Evolutionary conservation across 1,284 basidiomycete species (phyloP), one percentile per base, ranked within the genome.

Genomic region (Puccinia hordei): DNA sequence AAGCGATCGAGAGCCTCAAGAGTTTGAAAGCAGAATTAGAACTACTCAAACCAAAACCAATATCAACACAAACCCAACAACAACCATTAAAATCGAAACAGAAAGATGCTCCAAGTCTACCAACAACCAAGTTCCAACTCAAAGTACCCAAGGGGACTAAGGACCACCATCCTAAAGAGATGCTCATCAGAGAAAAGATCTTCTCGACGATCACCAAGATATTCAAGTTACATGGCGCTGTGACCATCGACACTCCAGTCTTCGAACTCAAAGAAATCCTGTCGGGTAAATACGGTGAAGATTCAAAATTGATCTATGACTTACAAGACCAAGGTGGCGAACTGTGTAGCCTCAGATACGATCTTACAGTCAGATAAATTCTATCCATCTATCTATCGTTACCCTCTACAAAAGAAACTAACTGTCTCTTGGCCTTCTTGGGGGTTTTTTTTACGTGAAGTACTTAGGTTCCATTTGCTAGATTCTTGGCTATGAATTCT

Each of bases 241-340:
- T 91, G 81, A 95, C 93, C 0, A 86, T 85, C 82, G 87, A 84
- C 69, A 85, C 84, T 3, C 86, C 87, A 73, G 85, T 85, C 27
- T 85, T 85, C 73, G 84, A 85, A 81, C 82, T 84, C 59, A 84
- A 83, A 78, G 84, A 85, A 82, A 85, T 84, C 73, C 82, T 85
- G 65, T 82, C 82, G 1, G 84, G 84, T 46, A 87, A 86, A 68
- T 85, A 85, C 59, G 86, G 86, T 80, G 97, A 99, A 87, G 96
- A 99, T 86, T 90, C 92, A 69, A 99, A 99, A 87, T 91, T 99
- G 84, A 99, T 99, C 83, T 99, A 98, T 86, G 96, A 99, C 87
- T 89, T 99, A 75, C 91, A 92, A 88, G 97, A 99, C 86, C 97
- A 99, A 86, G 97, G 96, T n/a, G 96, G 97, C 33, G 97, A 99